Percentiles rank a stretch among this genome's conserved stretches.
Evolutionary conservation across 805 yeast species (phyloP).

Genomic region (Limtongia smithiae): DNA sequence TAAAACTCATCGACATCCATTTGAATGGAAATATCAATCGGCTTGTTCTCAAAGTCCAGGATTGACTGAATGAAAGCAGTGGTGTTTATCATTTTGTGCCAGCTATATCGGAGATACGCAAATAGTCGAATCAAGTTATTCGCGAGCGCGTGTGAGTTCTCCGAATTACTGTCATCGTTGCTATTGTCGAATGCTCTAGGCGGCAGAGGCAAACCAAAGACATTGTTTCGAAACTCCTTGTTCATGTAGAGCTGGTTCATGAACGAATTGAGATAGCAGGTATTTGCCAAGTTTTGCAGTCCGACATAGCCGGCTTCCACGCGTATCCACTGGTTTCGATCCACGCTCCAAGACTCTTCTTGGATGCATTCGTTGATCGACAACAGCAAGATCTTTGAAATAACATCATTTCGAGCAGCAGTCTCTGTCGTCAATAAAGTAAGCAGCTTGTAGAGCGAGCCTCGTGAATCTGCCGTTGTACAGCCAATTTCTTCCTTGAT

Average conservation of each 20-base stretch:
- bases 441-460: slow-evolving; percentile 4
- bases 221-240: slow-evolving; percentile 9
- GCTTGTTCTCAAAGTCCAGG: slow-evolving; percentile 22
- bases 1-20: slow-evolving; percentile 28
- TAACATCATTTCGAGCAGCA: not conserved
- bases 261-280: slow-evolving; percentile 26
- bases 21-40: slow-evolving; percentile 23
- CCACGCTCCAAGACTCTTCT: slow-evolving; percentile 19
- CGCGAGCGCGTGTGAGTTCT: not conserved
- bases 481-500: slow-evolving; percentile 5
- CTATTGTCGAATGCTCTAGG: not conserved
- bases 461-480: slow-evolving; percentile 6
- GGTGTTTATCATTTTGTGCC: slow-evolving; percentile 16
- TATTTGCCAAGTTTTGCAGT: slow-evolving; percentile 22
- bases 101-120: slow-evolving; percentile 18
- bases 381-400: not conserved
- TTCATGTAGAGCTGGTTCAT: slow-evolving; percentile 25
- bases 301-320: slow-evolving; percentile 21
- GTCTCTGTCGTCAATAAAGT: not conserved
- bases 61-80: slow-evolving; percentile 14
- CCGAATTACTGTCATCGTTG: not conserved
- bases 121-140: slow-evolving; percentile 13
- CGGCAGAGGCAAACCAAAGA: slow-evolving; percentile 9
- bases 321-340: slow-evolving; percentile 21
- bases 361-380: not conserved